These are phyloP conservation scores for Penicillium diatomitis DNA, from an alignment of 495 filamentous ascomycete species.

Conservation along the genomic window DNA sequence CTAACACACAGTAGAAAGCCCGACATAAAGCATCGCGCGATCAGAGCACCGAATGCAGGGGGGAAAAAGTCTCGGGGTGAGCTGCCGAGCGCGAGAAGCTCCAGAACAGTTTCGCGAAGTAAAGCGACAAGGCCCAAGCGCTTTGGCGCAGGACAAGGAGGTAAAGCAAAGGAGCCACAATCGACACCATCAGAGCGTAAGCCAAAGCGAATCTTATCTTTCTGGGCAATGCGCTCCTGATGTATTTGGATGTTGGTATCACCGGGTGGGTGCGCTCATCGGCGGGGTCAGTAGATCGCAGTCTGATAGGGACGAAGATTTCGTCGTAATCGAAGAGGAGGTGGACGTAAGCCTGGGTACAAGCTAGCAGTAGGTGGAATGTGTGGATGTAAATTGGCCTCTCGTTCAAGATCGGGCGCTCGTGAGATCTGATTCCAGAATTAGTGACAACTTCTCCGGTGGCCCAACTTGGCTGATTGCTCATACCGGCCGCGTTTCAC, in stretches of 20 bases:
- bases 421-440: slow-evolving; percentile 37
- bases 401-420: slow-evolving; percentile 79
- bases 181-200: slow-evolving; percentile 35
- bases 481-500: slow-evolving; percentile 56
- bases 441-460: slow-evolving; percentile 4
- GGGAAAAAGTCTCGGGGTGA: slow-evolving; percentile 44
- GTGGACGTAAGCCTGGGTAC: slow-evolving; percentile 61
- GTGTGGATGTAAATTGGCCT: slow-evolving; percentile 71
- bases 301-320: slow-evolving; percentile 46
- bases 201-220: slow-evolving; percentile 26
- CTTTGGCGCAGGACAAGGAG: slow-evolving; percentile 49
- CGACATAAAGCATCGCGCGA: slow-evolving; percentile 52
- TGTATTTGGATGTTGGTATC: slow-evolving; percentile 23
- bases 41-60: slow-evolving; percentile 47
- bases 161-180: slow-evolving; percentile 48
- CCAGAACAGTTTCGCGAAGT: slow-evolving; percentile 61
- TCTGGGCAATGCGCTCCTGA: slow-evolving; percentile 18
- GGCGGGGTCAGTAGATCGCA: slow-evolving; percentile 21
- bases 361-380: slow-evolving; percentile 56
- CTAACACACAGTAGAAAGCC: slow-evolving; percentile 57
- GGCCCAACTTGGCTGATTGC: neutral
- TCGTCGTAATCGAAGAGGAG: slow-evolving; percentile 67
- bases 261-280: slow-evolving; percentile 30
- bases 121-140: slow-evolving; percentile 59
- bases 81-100: slow-evolving; percentile 62